Base-by-base conservation (phyloP, 176 grass and related monocot species). In the Calamus simplicifolius region DNA sequence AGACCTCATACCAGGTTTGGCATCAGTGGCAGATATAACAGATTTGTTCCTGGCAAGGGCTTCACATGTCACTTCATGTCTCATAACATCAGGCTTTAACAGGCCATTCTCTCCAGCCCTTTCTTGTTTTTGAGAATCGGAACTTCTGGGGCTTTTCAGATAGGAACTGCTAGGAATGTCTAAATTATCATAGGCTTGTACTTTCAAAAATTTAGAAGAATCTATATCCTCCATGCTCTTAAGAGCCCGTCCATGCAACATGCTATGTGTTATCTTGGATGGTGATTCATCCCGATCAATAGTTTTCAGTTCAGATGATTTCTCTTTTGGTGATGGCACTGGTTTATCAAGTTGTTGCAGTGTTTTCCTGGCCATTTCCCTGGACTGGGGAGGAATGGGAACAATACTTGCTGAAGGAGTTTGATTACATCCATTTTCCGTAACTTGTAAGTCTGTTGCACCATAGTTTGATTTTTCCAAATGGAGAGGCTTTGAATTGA, bases 341-440 rank as follows among this genome's bases (percentile, higher is more conserved):
- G 80, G 52, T 50, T 67, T 70, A 67, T 80, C 85, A 63, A 83
- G 85, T 58, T 89, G 73, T 29, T 77, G 57, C 50, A 83, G 66
- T 83, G 84, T 89, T 63, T 77, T 80, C 8, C 64, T 58, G 56
- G 80, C 76, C 73, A 77, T 89, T 52, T 84, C 51, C 74, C 31
- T 54, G 54, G 77, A 89, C 8, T 83, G 76, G n/a, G 49, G 48
- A 61, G 80, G 76, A 29, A 71, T 62, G 63, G 72, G 64, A 70
- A 56, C 64, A 75, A 69, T 57, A 38, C 19, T 60, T 27, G 28
- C 62, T 5, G 13, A 54, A 64, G 18, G 4, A 35, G 56, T 13
- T 72, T 4, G 61, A 61, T 30, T 28, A 54, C n/a, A n/a, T n/a
- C n/a, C n/a, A n/a, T 63, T 43, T 48, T 53, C 26, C 18, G 38